Percentiles rank a stretch among this genome's conserved stretches.
Conservation (phyloP, 768 basidiomycete species). For the Agrocybe chaxingu region DNA sequence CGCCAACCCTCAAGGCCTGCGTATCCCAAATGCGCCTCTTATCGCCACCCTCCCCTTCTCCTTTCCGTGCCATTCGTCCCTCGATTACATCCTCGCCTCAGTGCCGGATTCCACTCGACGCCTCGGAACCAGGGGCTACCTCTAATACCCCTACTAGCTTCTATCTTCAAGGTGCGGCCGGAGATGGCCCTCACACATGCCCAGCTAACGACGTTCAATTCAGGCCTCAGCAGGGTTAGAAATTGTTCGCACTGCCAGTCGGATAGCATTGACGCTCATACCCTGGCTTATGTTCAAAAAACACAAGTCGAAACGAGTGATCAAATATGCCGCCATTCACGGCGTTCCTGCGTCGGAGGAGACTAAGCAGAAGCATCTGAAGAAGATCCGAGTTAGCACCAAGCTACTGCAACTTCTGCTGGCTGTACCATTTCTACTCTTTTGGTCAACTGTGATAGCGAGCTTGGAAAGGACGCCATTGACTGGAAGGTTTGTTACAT, state of each 20-base stretch:
- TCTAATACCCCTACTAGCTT: slow-evolving; percentile 52
- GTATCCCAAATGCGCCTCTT: background rate
- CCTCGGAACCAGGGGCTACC: slow-evolving; percentile 31
- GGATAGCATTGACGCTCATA: slow-evolving; percentile 73
- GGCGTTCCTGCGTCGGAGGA: slow-evolving; percentile 51
- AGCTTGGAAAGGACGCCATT: slow-evolving; percentile 77
- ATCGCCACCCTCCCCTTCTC: slow-evolving; percentile 7
- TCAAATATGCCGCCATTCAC: slow-evolving; percentile 50
- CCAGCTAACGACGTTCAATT: slow-evolving; percentile 1
- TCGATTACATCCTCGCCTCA: slow-evolving; percentile 5
- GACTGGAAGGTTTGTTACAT: slow-evolving; percentile 68
- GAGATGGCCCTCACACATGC: background rate
- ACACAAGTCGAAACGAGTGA: slow-evolving; percentile 43
- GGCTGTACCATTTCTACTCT: slow-evolving; percentile 55
- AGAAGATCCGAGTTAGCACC: slow-evolving; percentile 46
- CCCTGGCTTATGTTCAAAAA: slow-evolving; percentile 67
- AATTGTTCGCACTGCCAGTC: slow-evolving; percentile 62
- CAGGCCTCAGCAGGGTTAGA: slow-evolving; percentile 77
- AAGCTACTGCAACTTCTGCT: slow-evolving; percentile 52
- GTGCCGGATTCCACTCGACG: slow-evolving; percentile 35
- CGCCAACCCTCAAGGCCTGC: background rate
- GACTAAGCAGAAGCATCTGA: slow-evolving; percentile 44
- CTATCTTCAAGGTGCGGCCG: slow-evolving; percentile 57
- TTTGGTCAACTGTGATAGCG: slow-evolving; percentile 69
- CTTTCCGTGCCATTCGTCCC: slow-evolving; percentile 8